Evolutionary conservation across 805 yeast genomes (phyloP).

Genomic region (Nakazawaea laoshanensis): DNA sequence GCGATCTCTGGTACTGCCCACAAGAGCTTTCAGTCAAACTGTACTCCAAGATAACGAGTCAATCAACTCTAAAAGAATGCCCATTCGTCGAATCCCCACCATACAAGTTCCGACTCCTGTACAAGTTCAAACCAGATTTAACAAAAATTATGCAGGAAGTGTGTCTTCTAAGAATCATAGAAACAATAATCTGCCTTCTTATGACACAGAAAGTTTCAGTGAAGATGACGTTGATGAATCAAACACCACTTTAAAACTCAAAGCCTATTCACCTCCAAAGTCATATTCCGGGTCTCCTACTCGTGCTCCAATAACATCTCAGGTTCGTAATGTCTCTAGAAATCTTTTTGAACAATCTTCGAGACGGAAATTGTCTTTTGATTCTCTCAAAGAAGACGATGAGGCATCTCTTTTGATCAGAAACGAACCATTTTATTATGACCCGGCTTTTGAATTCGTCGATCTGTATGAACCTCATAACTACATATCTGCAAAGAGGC

Average conservation of each 20-base stretch:
- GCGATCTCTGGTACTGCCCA: not conserved
- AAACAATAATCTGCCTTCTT: too few relatives aligned
- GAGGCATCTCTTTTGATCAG: constrained; percentile 1
- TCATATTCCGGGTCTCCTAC: constrained; percentile 1
- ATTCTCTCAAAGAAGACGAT: constrained; percentile 5
- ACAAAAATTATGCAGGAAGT: too few relatives aligned
- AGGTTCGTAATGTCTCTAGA: constrained; percentile 10
- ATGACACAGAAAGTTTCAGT: not conserved
- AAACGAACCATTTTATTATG: not conserved
- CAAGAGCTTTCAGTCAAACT: constrained; percentile 10
- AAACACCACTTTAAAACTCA: constrained; percentile 7
- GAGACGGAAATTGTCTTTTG: constrained; percentile 9
- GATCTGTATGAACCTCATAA: too few relatives aligned
- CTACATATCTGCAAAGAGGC: constrained; percentile 7
- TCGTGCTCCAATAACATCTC: constrained; percentile 5
- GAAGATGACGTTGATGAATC: constrained; percentile 6
- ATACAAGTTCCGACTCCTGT: constrained; percentile 1
- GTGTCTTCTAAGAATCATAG: too few relatives aligned
- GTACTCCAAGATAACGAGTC: constrained; percentile 9
- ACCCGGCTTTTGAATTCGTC: too few relatives aligned
- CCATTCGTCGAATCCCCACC: constrained; percentile 3
- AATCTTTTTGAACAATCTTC: constrained; percentile 7
- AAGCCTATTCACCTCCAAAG: not conserved
- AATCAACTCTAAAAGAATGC: constrained; percentile 3
- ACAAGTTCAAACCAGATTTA: too few relatives aligned